Evolutionary conservation across 306 rosid genomes (phyloP).

Genomic region (Chamaecrista fasciculata): DNA sequence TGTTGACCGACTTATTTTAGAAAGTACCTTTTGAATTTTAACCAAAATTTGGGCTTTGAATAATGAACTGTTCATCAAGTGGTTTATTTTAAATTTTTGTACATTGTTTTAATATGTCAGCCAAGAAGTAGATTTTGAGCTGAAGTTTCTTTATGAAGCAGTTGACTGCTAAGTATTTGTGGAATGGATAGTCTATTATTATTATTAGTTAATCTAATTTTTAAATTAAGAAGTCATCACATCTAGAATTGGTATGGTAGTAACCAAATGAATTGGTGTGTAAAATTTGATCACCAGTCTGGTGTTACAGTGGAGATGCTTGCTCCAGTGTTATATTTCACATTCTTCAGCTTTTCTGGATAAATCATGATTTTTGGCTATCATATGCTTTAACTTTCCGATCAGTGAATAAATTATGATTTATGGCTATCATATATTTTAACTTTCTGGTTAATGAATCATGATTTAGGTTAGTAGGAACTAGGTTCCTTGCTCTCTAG

Average conservation of each 20-base stretch:
- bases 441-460: neutral
- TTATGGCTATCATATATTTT: neutral
- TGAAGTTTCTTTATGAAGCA: neutral
- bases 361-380: neutral
- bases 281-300: neutral
- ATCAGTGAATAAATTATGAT: neutral
- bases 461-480: neutral
- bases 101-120: neutral
- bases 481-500: neutral
- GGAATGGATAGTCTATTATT: neutral
- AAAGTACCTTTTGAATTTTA: conserved; percentile 8
- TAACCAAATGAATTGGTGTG: neutral
- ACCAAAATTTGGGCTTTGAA: neutral
- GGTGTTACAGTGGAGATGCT: neutral
- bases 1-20: conserved; percentile 8
- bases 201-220: neutral
- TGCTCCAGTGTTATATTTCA: neutral
- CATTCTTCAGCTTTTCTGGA: neutral
- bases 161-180: neutral
- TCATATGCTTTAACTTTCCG: neutral
- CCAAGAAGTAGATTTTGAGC: neutral
- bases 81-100: no score
- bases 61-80: neutral
- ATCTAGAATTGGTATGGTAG: neutral
- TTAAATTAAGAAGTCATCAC: neutral